Base-by-base conservation (phyloP, 169 alveolate genomes). In the Eimeria sp. region DNA sequence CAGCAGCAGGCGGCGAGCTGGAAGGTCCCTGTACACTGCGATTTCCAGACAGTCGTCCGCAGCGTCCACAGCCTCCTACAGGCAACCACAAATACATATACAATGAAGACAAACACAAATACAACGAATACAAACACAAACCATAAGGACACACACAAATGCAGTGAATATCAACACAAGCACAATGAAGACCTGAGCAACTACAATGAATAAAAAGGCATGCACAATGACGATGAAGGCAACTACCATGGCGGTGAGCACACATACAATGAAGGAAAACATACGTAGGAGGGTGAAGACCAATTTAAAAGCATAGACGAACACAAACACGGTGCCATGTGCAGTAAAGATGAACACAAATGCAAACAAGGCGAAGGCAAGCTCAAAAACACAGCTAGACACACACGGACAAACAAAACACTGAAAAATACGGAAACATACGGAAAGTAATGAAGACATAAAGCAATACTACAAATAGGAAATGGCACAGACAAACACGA, bases 51-150 rank as follows among this genome's bases (percentile, higher is more conserved):
- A 30, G 90, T 83, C 90, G 33, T 83, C 90, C 20, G 90, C 90
- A 30, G 90, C 77, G 33, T 52, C 90, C 52, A 83, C 52, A n/a
- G 90, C 90, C n/a, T 82, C 90, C 90, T 82, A 64, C 68, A 82
- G 68, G 14, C n/a, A 78, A 49, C 4, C 25, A 71, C 9, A 40
- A n/a, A 74, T 9, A 8, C 30, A 40, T 40, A 40, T 23, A 40
- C 52, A 30, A 10, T 33, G 52, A 1, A 40, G 30, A 10, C 14
- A 20, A 9, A 60, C 27, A 60, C 2, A 18, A 18, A 60, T 60
- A 18, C 68, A 60, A 60, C 27, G 30, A 60, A 60, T 9, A 60
- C 6, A 18, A 60, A 43, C 25, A 10, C 33, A 74, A 40, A 18
- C 52, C 2, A 74, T 40, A 9, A 37, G 2, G 1, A 74, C 3